These are phyloP conservation scores for Zygosaccharomyces bisporus DNA, from an alignment of 805 yeast species.

Conservation along the genomic window DNA sequence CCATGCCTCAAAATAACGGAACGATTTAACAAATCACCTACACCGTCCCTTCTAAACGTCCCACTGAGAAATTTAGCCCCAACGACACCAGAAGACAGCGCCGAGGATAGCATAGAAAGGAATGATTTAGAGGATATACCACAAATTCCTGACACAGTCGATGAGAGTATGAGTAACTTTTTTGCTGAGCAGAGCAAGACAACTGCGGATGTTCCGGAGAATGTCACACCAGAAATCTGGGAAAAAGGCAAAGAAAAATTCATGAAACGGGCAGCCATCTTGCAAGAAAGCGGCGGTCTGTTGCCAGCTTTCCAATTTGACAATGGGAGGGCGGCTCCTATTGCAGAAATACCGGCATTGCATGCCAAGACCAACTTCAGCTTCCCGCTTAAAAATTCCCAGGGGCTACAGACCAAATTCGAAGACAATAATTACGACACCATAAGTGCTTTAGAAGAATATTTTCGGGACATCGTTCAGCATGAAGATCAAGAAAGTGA, in stretches of 20 bases:
- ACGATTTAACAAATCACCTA: conserved; percentile 5
- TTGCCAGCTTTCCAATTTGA: conserved; percentile 20
- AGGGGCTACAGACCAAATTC: not conserved
- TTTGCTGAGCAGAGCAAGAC: conserved; percentile 6
- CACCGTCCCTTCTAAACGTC: conserved; percentile 7
- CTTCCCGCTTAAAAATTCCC: conserved; percentile 18
- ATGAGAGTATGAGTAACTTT: conserved; percentile 8
- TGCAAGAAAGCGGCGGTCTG: conserved; percentile 15
- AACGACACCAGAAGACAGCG: conserved; percentile 6
- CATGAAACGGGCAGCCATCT: conserved; percentile 16
- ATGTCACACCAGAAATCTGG: conserved; percentile 28
- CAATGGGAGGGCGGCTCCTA: conserved; percentile 1
- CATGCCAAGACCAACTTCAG: conserved; percentile 18
- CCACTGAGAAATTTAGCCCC: not conserved
- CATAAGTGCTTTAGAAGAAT: conserved; percentile 31
- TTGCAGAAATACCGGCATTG: conserved; percentile 2
- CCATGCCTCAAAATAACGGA: conserved; percentile 22
- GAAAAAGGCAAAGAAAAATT: conserved; percentile 19
- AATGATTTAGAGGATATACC: conserved; percentile 25
- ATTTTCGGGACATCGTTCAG: conserved; percentile 20
- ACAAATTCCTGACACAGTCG: conserved; percentile 14
- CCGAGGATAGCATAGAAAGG: conserved; percentile 9
- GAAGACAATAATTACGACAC: conserved; percentile 18
- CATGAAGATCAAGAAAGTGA: conserved; percentile 17
- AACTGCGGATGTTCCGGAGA: conserved; percentile 17